phyloP scores from a whole-genome alignment of 441 rosid genomes.

The Hura crepitans region DNA sequence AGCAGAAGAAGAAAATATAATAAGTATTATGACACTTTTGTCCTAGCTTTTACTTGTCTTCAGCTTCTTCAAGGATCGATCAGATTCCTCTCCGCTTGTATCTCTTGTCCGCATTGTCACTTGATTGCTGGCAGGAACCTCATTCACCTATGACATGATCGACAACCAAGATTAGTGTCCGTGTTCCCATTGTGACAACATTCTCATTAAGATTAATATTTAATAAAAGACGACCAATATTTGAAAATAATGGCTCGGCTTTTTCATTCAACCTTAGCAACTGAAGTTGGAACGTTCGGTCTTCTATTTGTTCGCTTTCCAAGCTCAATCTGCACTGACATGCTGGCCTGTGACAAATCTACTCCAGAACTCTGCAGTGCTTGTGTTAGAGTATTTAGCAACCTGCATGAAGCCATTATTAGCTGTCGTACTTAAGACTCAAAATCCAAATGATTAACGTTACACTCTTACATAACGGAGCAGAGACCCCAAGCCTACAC shows the following conservation, averaged over 20 bases:
- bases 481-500: background rate
- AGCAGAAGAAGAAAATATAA: conserved; percentile 12
- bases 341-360: conserved; percentile 74
- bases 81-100: conserved; percentile 28
- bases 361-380: conserved; percentile 82
- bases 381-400: conserved; percentile 66
- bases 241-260: background rate
- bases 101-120: conserved; percentile 32
- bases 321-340: conserved; percentile 79
- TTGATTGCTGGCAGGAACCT: conserved; percentile 29
- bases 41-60: conserved; percentile 37
- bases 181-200: background rate
- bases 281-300: conserved; percentile 26
- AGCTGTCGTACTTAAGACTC: background rate
- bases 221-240: background rate
- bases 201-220: background rate
- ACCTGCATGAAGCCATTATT: conserved; percentile 35
- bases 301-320: conserved; percentile 49
- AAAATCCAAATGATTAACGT: background rate
- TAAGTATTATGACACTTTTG: conserved; percentile 11
- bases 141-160: conserved; percentile 27
- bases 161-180: background rate
- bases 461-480: background rate
- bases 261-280: conserved; percentile 31
- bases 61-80: conserved; percentile 43